phyloP scores from a whole-genome alignment of 78 protist species.

The Dictyostelium discoideum region DNA sequence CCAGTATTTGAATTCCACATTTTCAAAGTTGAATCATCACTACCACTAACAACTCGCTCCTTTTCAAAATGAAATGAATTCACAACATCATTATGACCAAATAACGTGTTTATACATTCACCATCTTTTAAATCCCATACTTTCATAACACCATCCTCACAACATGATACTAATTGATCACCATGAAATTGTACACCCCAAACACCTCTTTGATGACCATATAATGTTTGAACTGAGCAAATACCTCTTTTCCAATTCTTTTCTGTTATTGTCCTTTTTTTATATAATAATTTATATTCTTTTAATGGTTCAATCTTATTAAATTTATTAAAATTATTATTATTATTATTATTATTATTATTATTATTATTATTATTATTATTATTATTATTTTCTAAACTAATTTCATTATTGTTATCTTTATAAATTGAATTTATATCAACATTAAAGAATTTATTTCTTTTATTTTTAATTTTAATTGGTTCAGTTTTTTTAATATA shows the following conservation, averaged over 20 bases:
- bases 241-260: conserved; percentile 65
- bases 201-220: conserved; percentile 73
- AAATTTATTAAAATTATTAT: background rate
- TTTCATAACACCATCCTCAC: conserved; percentile 62
- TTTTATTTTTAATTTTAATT: background rate
- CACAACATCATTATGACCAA: conserved; percentile 56
- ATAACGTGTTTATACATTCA: conserved; percentile 44
- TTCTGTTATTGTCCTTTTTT: conserved; percentile 26
- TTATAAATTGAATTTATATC: conserved; percentile 10
- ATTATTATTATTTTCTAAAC: background rate
- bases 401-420: background rate
- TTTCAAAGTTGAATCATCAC: conserved; percentile 61
- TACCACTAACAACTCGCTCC: conserved; percentile 49
- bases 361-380: background rate
- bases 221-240: conserved; percentile 79
- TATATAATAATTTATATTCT: conserved; percentile 26
- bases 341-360: background rate
- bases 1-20: conserved; percentile 58
- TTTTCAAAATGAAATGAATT: conserved; percentile 75
- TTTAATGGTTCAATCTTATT: conserved; percentile 2
- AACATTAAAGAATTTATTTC: conserved; percentile 9
- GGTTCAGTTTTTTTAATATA: background rate
- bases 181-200: conserved; percentile 82
- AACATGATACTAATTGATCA: conserved; percentile 47
- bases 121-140: conserved; percentile 77